These are phyloP conservation scores for Ramalina peruviana DNA, from an alignment of 495 filamentous ascomycete species.

Conservation along the genomic window DNA sequence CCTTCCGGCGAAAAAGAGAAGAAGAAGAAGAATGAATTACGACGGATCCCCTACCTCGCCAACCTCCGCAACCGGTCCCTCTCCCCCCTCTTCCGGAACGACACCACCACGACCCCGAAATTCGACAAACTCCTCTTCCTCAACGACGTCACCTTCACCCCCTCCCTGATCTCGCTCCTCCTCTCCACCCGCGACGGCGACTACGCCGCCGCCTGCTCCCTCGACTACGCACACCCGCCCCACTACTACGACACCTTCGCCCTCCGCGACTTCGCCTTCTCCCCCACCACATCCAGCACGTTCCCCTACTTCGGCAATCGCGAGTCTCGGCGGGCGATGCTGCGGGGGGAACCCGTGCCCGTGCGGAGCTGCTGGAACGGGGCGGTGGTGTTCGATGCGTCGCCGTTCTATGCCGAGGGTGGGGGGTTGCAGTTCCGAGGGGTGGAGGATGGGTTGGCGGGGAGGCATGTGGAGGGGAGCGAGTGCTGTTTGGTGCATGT, in stretches of 20 bases:
- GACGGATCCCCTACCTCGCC: conserved; percentile 59
- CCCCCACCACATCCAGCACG: conserved; percentile 44
- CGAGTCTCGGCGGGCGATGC: conserved; percentile 43
- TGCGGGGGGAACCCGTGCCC: conserved; percentile 41
- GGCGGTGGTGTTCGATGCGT: conserved; percentile 47
- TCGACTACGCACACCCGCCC: conserved; percentile 61
- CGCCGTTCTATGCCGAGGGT: conserved; percentile 37
- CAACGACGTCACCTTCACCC: conserved; percentile 60
- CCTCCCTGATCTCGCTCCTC: conserved; percentile 36
- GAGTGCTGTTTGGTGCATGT: conserved; percentile 78
- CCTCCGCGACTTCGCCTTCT: conserved; percentile 53
- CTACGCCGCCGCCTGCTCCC: conserved; percentile 69
- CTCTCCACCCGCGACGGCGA: conserved; percentile 55
- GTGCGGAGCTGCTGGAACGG: conserved; percentile 80
- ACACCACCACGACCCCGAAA: conserved; percentile 20
- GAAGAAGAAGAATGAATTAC: conserved; percentile 36
- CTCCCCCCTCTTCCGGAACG: background rate
- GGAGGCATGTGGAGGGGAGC: conserved; percentile 56
- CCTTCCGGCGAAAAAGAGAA: background rate
- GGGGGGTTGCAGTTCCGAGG: conserved; percentile 50
- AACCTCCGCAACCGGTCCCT: conserved; percentile 44
- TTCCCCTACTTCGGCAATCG: conserved; percentile 68
- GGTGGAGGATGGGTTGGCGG: conserved; percentile 53
- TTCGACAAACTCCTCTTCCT: conserved; percentile 63
- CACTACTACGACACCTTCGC: conserved; percentile 77